A percentile compares a stretch with the other conserved stretches of the same genome.
These are phyloP conservation scores for Hypoxylon sp. DNA, from an alignment of 2,329 filamentous ascomycete genomes.

Conservation along the genomic window DNA sequence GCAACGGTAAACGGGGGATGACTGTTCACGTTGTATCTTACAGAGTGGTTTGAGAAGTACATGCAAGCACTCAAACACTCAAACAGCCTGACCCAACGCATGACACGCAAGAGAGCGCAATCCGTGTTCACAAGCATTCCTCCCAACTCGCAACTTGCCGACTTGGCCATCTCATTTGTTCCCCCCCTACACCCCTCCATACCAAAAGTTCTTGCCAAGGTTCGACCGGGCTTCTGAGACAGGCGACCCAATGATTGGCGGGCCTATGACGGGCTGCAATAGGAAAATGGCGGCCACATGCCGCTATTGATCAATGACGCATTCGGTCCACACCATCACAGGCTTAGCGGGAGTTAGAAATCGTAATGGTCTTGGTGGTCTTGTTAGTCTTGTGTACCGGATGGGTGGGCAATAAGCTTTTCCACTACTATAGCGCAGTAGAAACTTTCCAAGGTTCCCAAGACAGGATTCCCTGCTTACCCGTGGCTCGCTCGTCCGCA, in stretches of 20 bases:
- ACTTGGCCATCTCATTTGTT: conserved; percentile 13
- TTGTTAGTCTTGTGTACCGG: conserved; percentile 27
- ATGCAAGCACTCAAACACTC: conserved; percentile 6
- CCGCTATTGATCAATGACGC: conserved; percentile 50
- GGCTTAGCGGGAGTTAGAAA: conserved; percentile 24
- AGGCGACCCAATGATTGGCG: conserved; percentile 44
- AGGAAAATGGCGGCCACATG: conserved; percentile 36
- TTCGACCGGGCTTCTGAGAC: conserved; percentile 45
- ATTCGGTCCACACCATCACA: conserved; percentile 40
- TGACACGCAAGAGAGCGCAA: conserved; percentile 5
- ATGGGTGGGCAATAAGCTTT: conserved; percentile 39
- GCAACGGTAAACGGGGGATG: conserved; percentile 22
- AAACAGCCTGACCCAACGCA: conserved; percentile 1
- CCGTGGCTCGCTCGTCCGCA: conserved; percentile 7
- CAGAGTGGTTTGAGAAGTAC: conserved; percentile 4
- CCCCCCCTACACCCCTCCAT: conserved; percentile 29
- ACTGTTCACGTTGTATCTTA: conserved; percentile 3
- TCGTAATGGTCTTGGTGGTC: conserved; percentile 16
- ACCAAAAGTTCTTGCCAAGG: conserved; percentile 29
- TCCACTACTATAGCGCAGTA: not conserved
- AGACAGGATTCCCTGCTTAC: conserved; percentile 19
- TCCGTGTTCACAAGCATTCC: conserved; percentile 34
- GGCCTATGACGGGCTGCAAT: conserved; percentile 43
- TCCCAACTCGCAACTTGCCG: not conserved
- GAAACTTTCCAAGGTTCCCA: conserved; percentile 14